These are phyloP conservation scores for Pleurozium schreberi DNA, from an alignment of 225 moss, liverwort and hornwort genomes.

Conservation along the genomic window DNA sequence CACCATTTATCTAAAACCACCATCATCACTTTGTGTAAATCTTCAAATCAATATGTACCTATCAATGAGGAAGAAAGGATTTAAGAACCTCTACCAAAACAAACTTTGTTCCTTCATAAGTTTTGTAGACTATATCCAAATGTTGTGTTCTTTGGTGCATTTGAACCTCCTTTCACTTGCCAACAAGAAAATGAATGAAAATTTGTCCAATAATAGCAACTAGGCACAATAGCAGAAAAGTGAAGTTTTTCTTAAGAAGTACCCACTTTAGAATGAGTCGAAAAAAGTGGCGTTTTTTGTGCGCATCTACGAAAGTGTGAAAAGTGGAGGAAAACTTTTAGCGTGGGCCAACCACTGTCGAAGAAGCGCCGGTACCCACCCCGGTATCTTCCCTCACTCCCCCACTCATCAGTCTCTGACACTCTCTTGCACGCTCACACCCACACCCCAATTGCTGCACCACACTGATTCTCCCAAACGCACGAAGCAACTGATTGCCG, in stretches of 20 bases:
- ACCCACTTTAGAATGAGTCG: too few relatives aligned
- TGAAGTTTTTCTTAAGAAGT: too few relatives aligned
- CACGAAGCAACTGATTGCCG: background rate
- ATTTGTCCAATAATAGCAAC: too few relatives aligned
- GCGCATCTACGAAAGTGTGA: background rate
- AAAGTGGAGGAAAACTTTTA: background rate
- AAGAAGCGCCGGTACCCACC: background rate
- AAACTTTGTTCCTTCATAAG: background rate
- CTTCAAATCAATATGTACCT: background rate
- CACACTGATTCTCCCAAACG: background rate
- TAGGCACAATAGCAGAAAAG: background rate
- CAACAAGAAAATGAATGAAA: background rate
- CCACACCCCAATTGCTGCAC: background rate
- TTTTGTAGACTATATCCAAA: too few relatives aligned
- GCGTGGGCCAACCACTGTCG: background rate
- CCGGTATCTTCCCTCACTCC: background rate
- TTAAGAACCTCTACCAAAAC: background rate
- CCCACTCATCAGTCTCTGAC: background rate
- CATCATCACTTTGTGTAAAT: background rate
- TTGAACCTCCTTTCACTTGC: background rate
- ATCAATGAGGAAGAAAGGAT: background rate
- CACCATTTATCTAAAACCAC: rapidly evolving
- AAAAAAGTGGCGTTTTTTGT: background rate
- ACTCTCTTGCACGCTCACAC: background rate
- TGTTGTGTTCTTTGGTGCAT: too few relatives aligned